Evolutionary conservation across 495 filamentous ascomycete genomes (phyloP).

Genomic region (Hypoxylon rickii): DNA sequence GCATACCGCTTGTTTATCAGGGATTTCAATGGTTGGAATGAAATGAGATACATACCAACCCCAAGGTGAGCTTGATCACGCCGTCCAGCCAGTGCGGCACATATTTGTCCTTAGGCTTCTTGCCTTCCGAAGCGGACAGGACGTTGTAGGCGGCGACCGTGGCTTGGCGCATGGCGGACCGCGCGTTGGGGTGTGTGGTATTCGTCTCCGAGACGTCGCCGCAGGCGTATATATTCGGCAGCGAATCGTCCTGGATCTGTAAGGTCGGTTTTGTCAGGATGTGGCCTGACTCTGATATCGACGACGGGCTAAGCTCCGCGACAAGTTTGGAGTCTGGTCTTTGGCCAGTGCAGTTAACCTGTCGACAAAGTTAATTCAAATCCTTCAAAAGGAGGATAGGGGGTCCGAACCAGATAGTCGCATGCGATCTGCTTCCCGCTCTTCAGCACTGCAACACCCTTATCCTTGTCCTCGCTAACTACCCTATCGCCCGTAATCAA

Average conservation of each 20-base stretch:
- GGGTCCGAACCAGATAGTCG: constrained; percentile 44
- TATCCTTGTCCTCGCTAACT: constrained; percentile 26
- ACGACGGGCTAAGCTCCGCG: constrained; percentile 44
- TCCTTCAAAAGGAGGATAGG: neutral
- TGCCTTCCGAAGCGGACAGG: constrained; percentile 45
- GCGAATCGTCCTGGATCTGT: constrained; percentile 55
- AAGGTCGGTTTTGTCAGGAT: constrained; percentile 61
- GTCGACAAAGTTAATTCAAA: constrained; percentile 9
- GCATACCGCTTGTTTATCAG: neutral
- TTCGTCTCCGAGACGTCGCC: constrained; percentile 67
- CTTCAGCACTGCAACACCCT: constrained; percentile 30
- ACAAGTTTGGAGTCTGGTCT: constrained; percentile 59
- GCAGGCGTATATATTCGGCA: constrained; percentile 59
- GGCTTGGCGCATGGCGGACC: constrained; percentile 58
- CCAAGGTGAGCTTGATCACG: constrained; percentile 40
- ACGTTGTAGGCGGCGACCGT: constrained; percentile 60
- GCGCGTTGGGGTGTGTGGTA: constrained; percentile 56
- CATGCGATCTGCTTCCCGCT: constrained; percentile 38
- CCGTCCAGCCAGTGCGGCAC: constrained; percentile 38
- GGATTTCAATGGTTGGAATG: neutral
- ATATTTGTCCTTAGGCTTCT: constrained; percentile 36
- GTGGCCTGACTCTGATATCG: constrained; percentile 53
- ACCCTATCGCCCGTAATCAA: constrained; percentile 34
- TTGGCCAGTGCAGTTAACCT: constrained; percentile 62
- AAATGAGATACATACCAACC: constrained; percentile 28